Evolutionary conservation across 1,284 basidiomycete species (phyloP).

Genomic region (Cerrena zonata): DNA sequence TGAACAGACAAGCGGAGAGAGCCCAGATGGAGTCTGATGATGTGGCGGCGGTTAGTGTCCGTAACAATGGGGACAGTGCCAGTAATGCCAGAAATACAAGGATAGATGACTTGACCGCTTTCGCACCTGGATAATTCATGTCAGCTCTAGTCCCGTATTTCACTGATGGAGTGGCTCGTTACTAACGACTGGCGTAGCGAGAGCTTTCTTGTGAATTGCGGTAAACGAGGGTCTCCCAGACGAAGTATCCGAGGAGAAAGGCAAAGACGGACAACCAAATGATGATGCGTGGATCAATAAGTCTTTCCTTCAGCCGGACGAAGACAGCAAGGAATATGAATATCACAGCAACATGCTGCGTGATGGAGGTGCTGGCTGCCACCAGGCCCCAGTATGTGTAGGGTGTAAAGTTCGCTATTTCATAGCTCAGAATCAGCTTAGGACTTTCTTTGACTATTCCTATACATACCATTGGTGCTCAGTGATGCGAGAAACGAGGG

Average conservation of each 20-base stretch:
- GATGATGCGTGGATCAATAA: slow-evolving; percentile 63
- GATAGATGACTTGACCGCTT: slow-evolving; percentile 68
- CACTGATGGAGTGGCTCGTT: slow-evolving; percentile 24
- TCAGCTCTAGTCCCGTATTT: slow-evolving; percentile 9
- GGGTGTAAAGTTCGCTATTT: slow-evolving; percentile 66
- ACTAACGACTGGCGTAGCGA: neutral
- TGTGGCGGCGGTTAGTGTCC: slow-evolving; percentile 89
- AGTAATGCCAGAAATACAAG: slow-evolving; percentile 85
- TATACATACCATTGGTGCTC: slow-evolving; percentile 66
- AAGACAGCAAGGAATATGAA: slow-evolving; percentile 82
- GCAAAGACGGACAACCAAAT: slow-evolving; percentile 60
- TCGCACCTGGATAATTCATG: slow-evolving; percentile 44
- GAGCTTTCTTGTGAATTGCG: slow-evolving; percentile 8
- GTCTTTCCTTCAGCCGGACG: slow-evolving; percentile 58
- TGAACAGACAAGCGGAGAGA: slow-evolving; percentile 64
- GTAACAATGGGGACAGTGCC: slow-evolving; percentile 84
- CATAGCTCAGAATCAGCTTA: slow-evolving; percentile 9
- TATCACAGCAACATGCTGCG: slow-evolving; percentile 79
- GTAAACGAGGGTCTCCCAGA: slow-evolving; percentile 57
- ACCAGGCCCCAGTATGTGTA: slow-evolving; percentile 75
- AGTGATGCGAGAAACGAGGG: slow-evolving; percentile 74
- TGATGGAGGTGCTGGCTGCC: slow-evolving; percentile 68
- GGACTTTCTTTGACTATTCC: neutral
- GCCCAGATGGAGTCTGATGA: slow-evolving; percentile 98
- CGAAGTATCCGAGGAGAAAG: slow-evolving; percentile 55